Base-by-base conservation (phyloP, 1,284 basidiomycete genomes). In the Ustilago curta region DNA sequence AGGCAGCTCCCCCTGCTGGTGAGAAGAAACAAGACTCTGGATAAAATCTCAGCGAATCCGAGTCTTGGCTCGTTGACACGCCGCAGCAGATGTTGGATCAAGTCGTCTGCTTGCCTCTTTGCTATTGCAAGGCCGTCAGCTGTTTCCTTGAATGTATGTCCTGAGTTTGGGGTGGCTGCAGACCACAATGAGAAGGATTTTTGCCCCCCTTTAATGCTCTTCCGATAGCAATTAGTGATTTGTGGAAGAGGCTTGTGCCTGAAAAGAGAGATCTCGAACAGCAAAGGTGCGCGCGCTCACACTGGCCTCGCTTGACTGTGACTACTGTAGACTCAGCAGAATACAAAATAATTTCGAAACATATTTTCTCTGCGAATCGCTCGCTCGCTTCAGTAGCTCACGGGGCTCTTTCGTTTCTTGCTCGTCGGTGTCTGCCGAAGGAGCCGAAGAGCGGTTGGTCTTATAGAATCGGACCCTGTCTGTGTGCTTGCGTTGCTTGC, bases 91-190 rank as follows among this genome's bases (percentile, higher is more conserved):
- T n/a, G 4, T 14, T 12, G 11, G 4, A 21, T 19, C 31, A 8
- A n/a, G 47, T 27, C 47, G 29, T 31, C 47, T 48, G n/a, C n/a
- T 21, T 42, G 40, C 40, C 40, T 27, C 43, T 27, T 23, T n/a
- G n/a, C n/a, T n/a, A n/a, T n/a, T n/a, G n/a, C n/a, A n/a, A n/a
- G n/a, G n/a, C 14, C 43, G 35, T 37, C 35, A 14, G 35, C 35
- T 14, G 12, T 14, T 16, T 37, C 12, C 6, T 11, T 7, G 8
- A 11, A 12, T 8, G 32, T 11, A 5, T 12, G 6, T 35, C 7
- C 9, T 35, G 32, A 35, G 11, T 11, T 12, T 35, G 8, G 14
- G 32, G 8, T 12, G 29, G 3, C 32, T 7, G 11, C 14, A 35
- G 8, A 12, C 32, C 9, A 35, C 29, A 31, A 9, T 31, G 29